phyloP scores from a whole-genome alignment of 257 asterid species.

The Avicennia marina region DNA sequence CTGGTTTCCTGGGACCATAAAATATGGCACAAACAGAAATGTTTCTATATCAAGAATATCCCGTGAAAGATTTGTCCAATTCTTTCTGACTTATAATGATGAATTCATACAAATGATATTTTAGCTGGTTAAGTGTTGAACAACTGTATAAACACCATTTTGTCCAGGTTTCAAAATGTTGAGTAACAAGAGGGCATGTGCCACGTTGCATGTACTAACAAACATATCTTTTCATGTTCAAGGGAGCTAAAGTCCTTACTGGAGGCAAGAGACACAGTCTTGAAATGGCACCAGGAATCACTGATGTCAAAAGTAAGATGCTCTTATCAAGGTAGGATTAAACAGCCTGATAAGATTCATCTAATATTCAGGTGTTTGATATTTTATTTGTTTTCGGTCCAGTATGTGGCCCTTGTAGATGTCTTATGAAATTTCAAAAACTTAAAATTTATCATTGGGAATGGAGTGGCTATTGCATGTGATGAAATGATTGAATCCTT shows the following conservation, averaged over 20 bases:
- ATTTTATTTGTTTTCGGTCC: background rate
- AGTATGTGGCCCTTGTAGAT: background rate
- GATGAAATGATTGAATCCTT: no score
- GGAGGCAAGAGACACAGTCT: conserved; percentile 92
- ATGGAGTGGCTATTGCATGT: no score
- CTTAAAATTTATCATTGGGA: conserved; percentile 4
- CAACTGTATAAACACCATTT: background rate
- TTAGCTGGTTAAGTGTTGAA: background rate
- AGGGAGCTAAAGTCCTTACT: conserved; percentile 84
- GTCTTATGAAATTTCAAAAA: background rate
- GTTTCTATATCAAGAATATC: background rate
- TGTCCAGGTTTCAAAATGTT: background rate
- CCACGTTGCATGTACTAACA: conserved; percentile 18
- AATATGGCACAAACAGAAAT: no score
- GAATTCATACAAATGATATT: conserved; percentile 1
- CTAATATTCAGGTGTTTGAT: background rate
- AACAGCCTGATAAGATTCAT: conserved; percentile 11
- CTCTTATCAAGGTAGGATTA: conserved; percentile 58
- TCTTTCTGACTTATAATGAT: background rate
- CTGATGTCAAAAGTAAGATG: conserved; percentile 81
- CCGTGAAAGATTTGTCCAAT: background rate
- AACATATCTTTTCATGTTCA: conserved; percentile 21
- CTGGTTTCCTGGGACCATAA: background rate
- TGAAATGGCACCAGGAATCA: conserved; percentile 75
- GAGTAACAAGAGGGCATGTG: background rate